Evolutionary conservation across 768 basidiomycete genomes (phyloP), one percentile per base, ranked within the genome.

Genomic region (Boletus rufocinnamomeus): DNA sequence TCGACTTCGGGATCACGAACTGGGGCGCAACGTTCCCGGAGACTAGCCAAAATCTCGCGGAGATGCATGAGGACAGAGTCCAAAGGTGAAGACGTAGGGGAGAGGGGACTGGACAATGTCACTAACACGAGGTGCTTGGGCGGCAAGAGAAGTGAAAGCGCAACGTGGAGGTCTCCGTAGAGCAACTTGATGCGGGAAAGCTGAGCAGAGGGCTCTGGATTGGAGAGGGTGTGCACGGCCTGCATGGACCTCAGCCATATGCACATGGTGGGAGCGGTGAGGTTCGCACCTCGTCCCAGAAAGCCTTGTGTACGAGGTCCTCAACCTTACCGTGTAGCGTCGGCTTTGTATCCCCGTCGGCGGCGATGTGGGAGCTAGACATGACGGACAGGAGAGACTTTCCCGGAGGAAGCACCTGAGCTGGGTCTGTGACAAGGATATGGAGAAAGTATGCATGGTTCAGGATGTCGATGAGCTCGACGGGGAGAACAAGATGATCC

Each of bases 341-440:
- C 11, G 71, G 67, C 52, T 59, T 59, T 17, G 63, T 43, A 19
- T 65, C 65, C 19, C 59, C 64, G n/a, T 59, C 61, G 28, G 51
- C 48, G 41, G 60, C 52, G 19, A 51, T 57, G 46, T 63, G 63
- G 0, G 74, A 58, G 19, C 65, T 64, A 21, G 79, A 74, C 69
- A 91, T 74, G 75, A 85, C 80, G 9, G 89, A 88, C 5, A 90
- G 71, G 5, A 90, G 74, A 1, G 88, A 88, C 70, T 91, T 91
- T 51, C 86, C 86, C 1, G 84, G 81, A 3, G 89, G 87, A n/a
- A 91, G 73, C 9, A 87, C 79, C 46, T 76, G 79, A 0, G 75
- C 65, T 7, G 87, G 83, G 43, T 89, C 81, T 4, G 80, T 86
- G 4, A 84, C 84, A 13, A 91, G 82, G n/a, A 83, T 62, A 66